Percentiles rank a stretch among this genome's conserved stretches.
These are phyloP conservation scores for Calonectria henricotiae DNA, from an alignment of 2,329 filamentous ascomycete species.

Conservation along the genomic window DNA sequence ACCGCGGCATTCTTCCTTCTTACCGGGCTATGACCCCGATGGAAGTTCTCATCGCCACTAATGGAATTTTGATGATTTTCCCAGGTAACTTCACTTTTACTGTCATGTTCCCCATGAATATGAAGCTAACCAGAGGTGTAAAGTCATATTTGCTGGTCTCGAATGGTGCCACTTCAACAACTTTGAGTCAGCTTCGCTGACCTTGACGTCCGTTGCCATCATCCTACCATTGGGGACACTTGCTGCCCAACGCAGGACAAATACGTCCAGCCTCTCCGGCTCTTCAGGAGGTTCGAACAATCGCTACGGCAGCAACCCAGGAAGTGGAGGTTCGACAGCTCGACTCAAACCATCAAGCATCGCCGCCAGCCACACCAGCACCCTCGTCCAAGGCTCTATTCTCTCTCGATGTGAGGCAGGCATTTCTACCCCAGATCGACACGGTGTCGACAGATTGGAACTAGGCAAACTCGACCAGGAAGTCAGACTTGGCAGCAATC, in stretches of 20 bases:
- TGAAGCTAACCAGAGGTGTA: background rate
- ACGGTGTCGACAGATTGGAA: conserved; percentile 55
- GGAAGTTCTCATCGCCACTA: conserved; percentile 71
- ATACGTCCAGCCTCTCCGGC: conserved; percentile 46
- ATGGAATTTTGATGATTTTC: conserved; percentile 71
- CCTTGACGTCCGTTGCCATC: conserved; percentile 66
- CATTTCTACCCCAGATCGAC: conserved; percentile 38
- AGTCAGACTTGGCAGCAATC: conserved; percentile 32
- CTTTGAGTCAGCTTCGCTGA: conserved; percentile 69
- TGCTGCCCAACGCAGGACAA: conserved; percentile 65
- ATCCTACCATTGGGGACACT: conserved; percentile 70
- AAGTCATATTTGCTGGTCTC: conserved; percentile 69
- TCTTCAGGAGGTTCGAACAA: conserved; percentile 42
- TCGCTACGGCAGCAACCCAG: conserved; percentile 38
- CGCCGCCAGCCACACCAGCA: conserved; percentile 40
- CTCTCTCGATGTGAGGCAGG: conserved; percentile 51
- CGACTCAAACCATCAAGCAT: conserved; percentile 50
- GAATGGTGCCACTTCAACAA: conserved; percentile 61
- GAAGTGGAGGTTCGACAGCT: conserved; percentile 36
- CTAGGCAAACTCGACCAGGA: conserved; percentile 54
- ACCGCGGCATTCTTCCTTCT: conserved; percentile 65
- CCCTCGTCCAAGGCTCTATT: conserved; percentile 44
- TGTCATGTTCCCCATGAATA: background rate
- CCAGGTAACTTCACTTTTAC: conserved; percentile 63
- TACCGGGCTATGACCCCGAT: conserved; percentile 65